Conservation (phyloP, 2,329 filamentous ascomycete genomes). For the Emmonsiellopsis sp. region DNA sequence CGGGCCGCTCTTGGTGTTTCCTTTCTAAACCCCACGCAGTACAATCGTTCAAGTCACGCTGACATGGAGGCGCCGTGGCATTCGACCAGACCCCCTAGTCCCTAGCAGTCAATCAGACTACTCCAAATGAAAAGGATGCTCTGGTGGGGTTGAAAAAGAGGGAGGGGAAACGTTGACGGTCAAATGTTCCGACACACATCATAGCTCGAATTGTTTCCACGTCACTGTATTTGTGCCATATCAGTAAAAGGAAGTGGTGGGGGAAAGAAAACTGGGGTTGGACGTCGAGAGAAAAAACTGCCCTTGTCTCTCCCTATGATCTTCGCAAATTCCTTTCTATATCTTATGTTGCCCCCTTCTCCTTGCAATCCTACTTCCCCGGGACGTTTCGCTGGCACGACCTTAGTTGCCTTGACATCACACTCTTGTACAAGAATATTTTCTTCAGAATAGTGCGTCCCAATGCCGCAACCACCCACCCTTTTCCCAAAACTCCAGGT, state of each 20-base stretch:
- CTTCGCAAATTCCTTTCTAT: slow-evolving; percentile 8
- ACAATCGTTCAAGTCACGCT: not conserved
- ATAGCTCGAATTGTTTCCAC: slow-evolving; percentile 2
- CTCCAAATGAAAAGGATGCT: not conserved
- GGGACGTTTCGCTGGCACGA: slow-evolving; percentile 6
- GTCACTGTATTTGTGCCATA: slow-evolving; percentile 2
- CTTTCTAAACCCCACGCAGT: not conserved
- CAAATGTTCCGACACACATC: slow-evolving; percentile 1
- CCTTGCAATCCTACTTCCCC: slow-evolving; percentile 3
- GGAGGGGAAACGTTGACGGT: not conserved
- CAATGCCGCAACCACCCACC: slow-evolving; percentile 15
- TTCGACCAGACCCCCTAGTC: not conserved
- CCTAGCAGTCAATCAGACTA: not conserved
- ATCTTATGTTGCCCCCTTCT: slow-evolving; percentile 12
- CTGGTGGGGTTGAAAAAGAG: not conserved
- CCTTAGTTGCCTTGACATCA: slow-evolving; percentile 6
- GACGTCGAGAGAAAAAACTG: not conserved
- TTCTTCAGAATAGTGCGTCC: slow-evolving; percentile 3
- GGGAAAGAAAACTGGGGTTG: not conserved
- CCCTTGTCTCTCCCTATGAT: not conserved
- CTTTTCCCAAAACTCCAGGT: slow-evolving; percentile 28
- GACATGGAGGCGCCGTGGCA: not conserved
- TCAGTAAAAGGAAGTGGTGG: slow-evolving; percentile 1
- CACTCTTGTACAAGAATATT: slow-evolving; percentile 1
- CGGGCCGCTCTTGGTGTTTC: slow-evolving; percentile 7